A percentile compares a stretch with the other conserved stretches of the same genome.
These are phyloP conservation scores for Hericium rajendrae DNA, from an alignment of 768 basidiomycete genomes.

Conservation along the genomic window DNA sequence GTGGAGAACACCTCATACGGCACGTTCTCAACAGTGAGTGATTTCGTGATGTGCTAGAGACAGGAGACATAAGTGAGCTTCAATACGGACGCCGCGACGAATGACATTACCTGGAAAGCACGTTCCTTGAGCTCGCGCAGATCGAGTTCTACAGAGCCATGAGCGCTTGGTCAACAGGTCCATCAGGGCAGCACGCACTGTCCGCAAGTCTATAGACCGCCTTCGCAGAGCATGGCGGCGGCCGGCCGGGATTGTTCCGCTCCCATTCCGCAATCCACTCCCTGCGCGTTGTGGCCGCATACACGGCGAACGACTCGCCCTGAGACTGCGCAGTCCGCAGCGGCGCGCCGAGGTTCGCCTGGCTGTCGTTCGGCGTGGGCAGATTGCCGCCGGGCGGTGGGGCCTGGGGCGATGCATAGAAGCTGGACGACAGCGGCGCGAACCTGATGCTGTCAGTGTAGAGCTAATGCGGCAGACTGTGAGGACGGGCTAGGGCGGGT, in stretches of 20 bases:
- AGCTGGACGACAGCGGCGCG: conserved; percentile 73
- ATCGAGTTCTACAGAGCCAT: conserved; percentile 45
- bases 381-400: conserved; percentile 4
- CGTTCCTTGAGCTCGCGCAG: conserved; percentile 63
- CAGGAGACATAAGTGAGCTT: neutral
- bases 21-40: conserved; percentile 70
- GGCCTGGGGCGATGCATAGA: conserved; percentile 22
- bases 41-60: conserved; percentile 61
- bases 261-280: conserved; percentile 75
- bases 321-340: conserved; percentile 11
- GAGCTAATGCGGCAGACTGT: conserved; percentile 33
- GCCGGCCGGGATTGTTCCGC: conserved; percentile 45
- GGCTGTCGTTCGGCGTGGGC: conserved; percentile 26
- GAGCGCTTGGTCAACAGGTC: too few relatives aligned
- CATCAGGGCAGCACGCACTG: conserved; percentile 35
- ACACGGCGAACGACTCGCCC: conserved; percentile 10
- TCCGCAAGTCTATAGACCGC: conserved; percentile 79
- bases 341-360: conserved; percentile 18
- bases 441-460: conserved; percentile 83
- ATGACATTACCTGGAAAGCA: conserved; percentile 41
- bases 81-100: neutral
- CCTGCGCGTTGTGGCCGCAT: conserved; percentile 30
- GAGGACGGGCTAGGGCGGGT: neutral
- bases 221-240: conserved; percentile 75
- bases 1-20: conserved; percentile 81